Evolutionary conservation across 148 eudicot species (phyloP).

Genomic region (Cornus controversa): DNA sequence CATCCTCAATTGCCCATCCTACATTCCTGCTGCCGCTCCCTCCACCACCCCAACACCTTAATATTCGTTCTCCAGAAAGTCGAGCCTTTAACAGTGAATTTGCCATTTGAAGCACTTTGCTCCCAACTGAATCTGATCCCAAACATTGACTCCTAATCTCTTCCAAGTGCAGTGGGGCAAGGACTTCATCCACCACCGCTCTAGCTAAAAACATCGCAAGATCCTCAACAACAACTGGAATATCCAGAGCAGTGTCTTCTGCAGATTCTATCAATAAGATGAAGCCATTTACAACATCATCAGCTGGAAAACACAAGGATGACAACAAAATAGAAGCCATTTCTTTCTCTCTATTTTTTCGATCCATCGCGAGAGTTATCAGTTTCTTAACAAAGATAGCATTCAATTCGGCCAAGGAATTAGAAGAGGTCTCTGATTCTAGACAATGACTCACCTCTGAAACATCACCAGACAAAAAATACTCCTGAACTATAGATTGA

Average conservation of each 20-base stretch:
- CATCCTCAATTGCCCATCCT: conserved; percentile 46
- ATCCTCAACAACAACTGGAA: conserved; percentile 43
- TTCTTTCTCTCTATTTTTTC: no score
- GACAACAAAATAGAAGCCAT: conserved; percentile 20
- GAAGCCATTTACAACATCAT: conserved; percentile 38
- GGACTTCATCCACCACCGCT: conserved; percentile 41
- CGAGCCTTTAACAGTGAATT: conserved; percentile 37
- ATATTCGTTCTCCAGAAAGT: conserved; percentile 41
- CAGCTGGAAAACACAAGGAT: conserved; percentile 37
- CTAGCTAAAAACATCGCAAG: conserved; percentile 42
- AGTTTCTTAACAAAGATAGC: no score
- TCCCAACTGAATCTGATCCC: conserved; percentile 22
- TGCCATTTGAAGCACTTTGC: conserved; percentile 37
- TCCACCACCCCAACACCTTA: conserved; percentile 52
- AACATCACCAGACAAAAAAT: conserved; percentile 37
- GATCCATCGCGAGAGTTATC: no score
- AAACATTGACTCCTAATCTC: conserved; percentile 30
- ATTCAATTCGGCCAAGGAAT: conserved; percentile 23
- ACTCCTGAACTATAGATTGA: conserved; percentile 38
- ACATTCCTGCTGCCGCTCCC: conserved; percentile 30
- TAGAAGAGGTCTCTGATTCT: conserved; percentile 25
- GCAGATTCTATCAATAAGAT: conserved; percentile 37
- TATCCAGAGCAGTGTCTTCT: conserved; percentile 44
- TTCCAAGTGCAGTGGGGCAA: conserved; percentile 42
- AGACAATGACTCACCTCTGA: conserved; percentile 34